Conservation (phyloP, 2,329 filamentous ascomycete genomes). For the Paradendryphiella salina region DNA sequence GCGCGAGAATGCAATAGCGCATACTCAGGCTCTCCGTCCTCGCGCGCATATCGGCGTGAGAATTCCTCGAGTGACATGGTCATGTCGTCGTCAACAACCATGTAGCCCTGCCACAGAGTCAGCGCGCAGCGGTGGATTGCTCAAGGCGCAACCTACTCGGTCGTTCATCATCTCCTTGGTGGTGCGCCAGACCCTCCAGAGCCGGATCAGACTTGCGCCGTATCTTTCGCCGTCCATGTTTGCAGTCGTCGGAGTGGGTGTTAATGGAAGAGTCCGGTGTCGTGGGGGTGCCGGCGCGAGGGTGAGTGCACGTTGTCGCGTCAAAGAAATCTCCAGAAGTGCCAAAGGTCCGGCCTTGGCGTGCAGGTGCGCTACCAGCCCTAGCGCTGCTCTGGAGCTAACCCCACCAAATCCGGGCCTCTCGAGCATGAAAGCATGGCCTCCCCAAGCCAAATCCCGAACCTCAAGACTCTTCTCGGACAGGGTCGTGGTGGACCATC, state of each 20-base stretch:
- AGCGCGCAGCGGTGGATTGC: constrained; percentile 21
- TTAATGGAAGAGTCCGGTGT: constrained; percentile 12
- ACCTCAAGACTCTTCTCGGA: constrained; percentile 66
- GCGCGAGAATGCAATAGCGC: constrained; percentile 34
- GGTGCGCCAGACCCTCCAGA: constrained; percentile 94
- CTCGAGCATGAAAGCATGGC: constrained; percentile 59
- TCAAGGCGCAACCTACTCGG: constrained; percentile 63
- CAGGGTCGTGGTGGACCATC: constrained; percentile 53
- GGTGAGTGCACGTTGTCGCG: constrained; percentile 18
- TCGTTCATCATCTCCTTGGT: constrained; percentile 94
- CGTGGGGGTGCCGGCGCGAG: constrained; percentile 14
- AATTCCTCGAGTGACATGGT: constrained; percentile 85
- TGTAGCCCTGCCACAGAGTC: constrained; percentile 72
- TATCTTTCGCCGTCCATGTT: constrained; percentile 38
- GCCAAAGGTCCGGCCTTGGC: constrained; percentile 25
- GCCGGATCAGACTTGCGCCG: constrained; percentile 54
- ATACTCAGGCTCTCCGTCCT: constrained; percentile 76
- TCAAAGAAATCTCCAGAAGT: constrained; percentile 41
- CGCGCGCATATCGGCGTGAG: constrained; percentile 68
- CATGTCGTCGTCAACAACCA: constrained; percentile 86
- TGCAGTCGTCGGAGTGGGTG: constrained; percentile 11
- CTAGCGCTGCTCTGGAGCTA: constrained; percentile 17
- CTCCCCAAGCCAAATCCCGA: constrained; percentile 71
- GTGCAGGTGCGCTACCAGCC: constrained; percentile 18
- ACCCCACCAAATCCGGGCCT: constrained; percentile 36